Evolutionary conservation across 2,329 filamentous ascomycete species (phyloP), one percentile per base, ranked within the genome.

Genomic region (Fusarium armeniacum): DNA sequence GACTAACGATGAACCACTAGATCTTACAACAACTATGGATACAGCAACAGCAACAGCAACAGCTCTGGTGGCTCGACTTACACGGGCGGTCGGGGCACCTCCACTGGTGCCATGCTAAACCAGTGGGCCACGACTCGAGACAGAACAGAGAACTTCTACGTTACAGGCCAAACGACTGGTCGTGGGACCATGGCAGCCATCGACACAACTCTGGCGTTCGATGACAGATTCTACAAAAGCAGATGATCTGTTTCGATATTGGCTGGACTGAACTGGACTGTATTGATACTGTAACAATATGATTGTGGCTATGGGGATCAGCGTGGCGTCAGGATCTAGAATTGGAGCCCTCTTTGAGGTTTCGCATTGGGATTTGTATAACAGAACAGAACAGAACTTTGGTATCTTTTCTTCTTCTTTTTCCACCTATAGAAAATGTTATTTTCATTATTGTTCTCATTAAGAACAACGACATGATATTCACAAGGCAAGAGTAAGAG

Each of bases 311-410:
- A 51, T 57, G 51, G 28, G 46, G 28, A 51, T 69, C 62, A 70
- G 66, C 66, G 49, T 32, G 66, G 66, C 66, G 66, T 62, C 26
- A 24, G 51, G 36, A 66, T 66, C 20, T 20, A 69, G 60, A 57
- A 36, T 52, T 41, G 57, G 36, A 41, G 51, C 16, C 32, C 52
- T 58, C 38, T 20, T 46, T 6, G 16, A 32, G 62, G 33, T 32
- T 41, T 50, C 5, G 6, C 18, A 43, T 24, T 51, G 41, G 56
- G 33, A 40, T 33, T 62, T 65, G 66, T 67, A 70, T 43, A 70
- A 62, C 26, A 69, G 22, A 43, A 26, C 18, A 30, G 6, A 40
- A 20, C 33, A 40, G 40, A 43, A 26, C 18, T 26, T 46, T 35
- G 24, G 26, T 20, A 16, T 20, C 40, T 45, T 62, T 16, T 15